phyloP scores from a whole-genome alignment of 805 yeast species.

The Kuraishia borneana region DNA sequence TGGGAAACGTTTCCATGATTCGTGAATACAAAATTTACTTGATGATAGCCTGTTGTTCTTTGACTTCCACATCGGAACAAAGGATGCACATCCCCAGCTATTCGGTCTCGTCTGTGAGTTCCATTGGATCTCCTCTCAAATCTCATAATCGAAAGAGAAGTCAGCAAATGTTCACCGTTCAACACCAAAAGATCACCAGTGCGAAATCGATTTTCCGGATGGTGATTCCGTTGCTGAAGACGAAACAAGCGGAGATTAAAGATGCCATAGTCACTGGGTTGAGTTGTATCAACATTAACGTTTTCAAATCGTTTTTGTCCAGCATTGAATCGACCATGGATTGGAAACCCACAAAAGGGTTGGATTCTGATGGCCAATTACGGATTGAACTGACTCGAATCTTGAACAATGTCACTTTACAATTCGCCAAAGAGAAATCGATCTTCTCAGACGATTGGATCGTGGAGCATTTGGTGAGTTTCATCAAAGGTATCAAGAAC shows the following conservation, averaged over 20 bases:
- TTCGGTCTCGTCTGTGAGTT: slow-evolving; percentile 5
- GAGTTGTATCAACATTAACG: slow-evolving; percentile 83
- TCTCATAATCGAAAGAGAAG: slow-evolving; percentile 68
- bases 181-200: slow-evolving; percentile 86
- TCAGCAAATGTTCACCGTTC: slow-evolving; percentile 69
- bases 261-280: slow-evolving; percentile 87
- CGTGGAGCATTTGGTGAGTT: slow-evolving; percentile 47
- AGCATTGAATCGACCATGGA: slow-evolving; percentile 52
- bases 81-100: slow-evolving; percentile 50
- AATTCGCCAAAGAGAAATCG: slow-evolving; percentile 38
- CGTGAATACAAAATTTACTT: slow-evolving; percentile 53
- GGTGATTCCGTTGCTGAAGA: slow-evolving; percentile 71
- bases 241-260: slow-evolving; percentile 56
- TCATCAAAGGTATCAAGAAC: slow-evolving; percentile 49
- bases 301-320: slow-evolving; percentile 72
- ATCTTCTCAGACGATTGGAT: slow-evolving; percentile 61
- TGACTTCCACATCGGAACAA: slow-evolving; percentile 85
- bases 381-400: slow-evolving; percentile 75
- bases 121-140: slow-evolving; percentile 30
- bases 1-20: slow-evolving; percentile 10
- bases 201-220: slow-evolving; percentile 82
- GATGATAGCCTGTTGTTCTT: slow-evolving; percentile 83
- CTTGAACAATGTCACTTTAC: slow-evolving; percentile 54
- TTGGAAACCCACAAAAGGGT: slow-evolving; percentile 31
- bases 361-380: slow-evolving; percentile 26